phyloP scores from a whole-genome alignment of 2,329 filamentous ascomycete genomes.

The Paramyrothecium sp. region DNA sequence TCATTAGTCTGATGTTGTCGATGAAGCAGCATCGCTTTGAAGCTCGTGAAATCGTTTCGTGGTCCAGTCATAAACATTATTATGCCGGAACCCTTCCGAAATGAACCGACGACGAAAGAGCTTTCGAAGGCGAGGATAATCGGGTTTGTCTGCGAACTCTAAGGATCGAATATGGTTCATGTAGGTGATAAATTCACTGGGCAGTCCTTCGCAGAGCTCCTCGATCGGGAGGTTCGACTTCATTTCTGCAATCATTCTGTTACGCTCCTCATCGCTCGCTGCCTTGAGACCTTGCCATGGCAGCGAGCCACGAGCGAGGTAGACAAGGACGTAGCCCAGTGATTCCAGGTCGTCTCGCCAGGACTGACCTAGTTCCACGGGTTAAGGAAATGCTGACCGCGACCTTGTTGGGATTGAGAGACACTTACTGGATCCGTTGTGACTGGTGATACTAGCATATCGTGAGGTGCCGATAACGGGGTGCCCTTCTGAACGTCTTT shows the following conservation, averaged over 20 bases:
- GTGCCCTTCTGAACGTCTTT: background rate
- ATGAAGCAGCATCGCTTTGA: too few relatives aligned
- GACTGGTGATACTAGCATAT: conserved; percentile 17
- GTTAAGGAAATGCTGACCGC: conserved; percentile 15
- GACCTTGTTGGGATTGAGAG: conserved; percentile 2
- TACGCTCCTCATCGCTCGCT: conserved; percentile 72
- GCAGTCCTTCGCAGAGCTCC: conserved; percentile 71
- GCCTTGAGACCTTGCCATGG: conserved; percentile 74
- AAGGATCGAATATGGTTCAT: conserved; percentile 73
- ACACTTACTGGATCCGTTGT: conserved; percentile 15
- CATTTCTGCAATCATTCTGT: conserved; percentile 13
- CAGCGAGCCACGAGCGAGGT: conserved; percentile 71
- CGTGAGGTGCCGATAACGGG: conserved; percentile 11
- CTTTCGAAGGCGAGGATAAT: conserved; percentile 74
- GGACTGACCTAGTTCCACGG: conserved; percentile 54
- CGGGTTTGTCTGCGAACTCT: conserved; percentile 72
- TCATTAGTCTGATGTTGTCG: too few relatives aligned
- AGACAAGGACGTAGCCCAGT: conserved; percentile 72
- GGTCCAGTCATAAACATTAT: background rate
- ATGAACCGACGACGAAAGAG: conserved; percentile 49
- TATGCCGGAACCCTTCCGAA: background rate
- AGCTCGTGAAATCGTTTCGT: background rate
- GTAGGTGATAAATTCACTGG: conserved; percentile 74
- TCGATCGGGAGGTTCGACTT: conserved; percentile 59
- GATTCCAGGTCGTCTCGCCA: conserved; percentile 76